Evolutionary conservation across 2,329 filamentous ascomycete species (phyloP).

Genomic region (Aspergillus ustus): DNA sequence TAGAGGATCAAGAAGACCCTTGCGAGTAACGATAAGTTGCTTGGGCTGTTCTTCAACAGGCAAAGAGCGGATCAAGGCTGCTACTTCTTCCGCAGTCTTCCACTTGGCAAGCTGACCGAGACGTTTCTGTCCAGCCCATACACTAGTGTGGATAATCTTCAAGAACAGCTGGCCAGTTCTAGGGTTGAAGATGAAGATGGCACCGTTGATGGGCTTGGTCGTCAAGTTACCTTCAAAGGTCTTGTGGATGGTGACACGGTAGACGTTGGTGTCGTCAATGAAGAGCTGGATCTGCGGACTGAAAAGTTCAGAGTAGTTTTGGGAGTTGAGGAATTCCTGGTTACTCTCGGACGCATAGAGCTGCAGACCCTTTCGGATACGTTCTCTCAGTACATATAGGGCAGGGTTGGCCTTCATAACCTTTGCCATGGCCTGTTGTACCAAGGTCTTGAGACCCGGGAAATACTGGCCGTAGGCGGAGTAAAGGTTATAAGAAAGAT

Average conservation of each 20-base stretch:
- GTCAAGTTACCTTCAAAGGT: constrained; percentile 99
- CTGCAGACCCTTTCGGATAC: constrained; percentile 97
- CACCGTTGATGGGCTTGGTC: constrained; percentile 98
- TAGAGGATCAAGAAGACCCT: constrained; percentile 93
- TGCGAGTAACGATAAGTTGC: constrained; percentile 96
- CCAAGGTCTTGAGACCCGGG: constrained; percentile 90
- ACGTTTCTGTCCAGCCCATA: constrained; percentile 99
- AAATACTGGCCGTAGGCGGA: constrained; percentile 99
- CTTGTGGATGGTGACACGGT: constrained; percentile 99
- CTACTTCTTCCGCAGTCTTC: constrained; percentile 99
- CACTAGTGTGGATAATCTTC: constrained; percentile 99
- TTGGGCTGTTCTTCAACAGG: constrained; percentile 98
- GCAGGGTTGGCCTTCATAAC: constrained; percentile 99
- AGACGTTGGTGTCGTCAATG: constrained; percentile 99
- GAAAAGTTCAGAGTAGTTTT: constrained; percentile 99
- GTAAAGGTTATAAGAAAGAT: constrained; percentile 97
- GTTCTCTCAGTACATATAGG: constrained; percentile 92
- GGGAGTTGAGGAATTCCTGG: constrained; percentile 98
- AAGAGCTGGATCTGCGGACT: constrained; percentile 99
- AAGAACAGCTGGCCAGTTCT: constrained; percentile 95
- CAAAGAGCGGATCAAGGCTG: constrained; percentile 90
- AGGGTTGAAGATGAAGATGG: constrained; percentile 99
- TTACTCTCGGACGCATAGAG: constrained; percentile 98
- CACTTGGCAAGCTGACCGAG: constrained; percentile 97
- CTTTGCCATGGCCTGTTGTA: constrained; percentile 99